These are phyloP conservation scores for Venturiaceae sp. DNA, from an alignment of 2,329 filamentous ascomycete genomes.

Conservation along the genomic window DNA sequence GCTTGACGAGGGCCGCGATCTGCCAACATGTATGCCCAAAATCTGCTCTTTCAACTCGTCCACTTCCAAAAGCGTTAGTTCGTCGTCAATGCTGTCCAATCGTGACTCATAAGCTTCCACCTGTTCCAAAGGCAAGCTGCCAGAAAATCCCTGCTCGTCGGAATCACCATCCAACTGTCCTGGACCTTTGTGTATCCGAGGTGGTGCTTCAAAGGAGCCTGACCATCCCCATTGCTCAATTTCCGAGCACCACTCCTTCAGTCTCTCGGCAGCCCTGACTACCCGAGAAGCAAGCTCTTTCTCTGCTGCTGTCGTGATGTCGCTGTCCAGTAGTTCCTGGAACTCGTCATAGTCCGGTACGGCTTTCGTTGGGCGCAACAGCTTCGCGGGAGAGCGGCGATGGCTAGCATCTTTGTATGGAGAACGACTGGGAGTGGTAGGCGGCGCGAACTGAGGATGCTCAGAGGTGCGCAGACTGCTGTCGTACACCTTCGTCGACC, in stretches of 20 bases:
- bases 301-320: constrained; percentile 53
- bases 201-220: constrained; percentile 30
- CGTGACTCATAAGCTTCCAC: constrained; percentile 62
- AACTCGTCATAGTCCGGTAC: constrained; percentile 20
- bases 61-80: constrained; percentile 60
- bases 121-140: constrained; percentile 56
- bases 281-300: constrained; percentile 62
- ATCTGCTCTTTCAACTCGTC: constrained; percentile 88
- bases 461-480: background rate
- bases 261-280: constrained; percentile 58
- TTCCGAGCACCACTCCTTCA: constrained; percentile 69
- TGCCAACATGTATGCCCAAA: constrained; percentile 58
- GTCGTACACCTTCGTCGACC: background rate
- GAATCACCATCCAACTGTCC: constrained; percentile 15
- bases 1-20: constrained; percentile 34
- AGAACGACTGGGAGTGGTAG: background rate
- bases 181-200: constrained; percentile 12
- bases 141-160: constrained; percentile 46
- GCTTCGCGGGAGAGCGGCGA: constrained; percentile 2
- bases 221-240: constrained; percentile 54
- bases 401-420: background rate
- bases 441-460: constrained; percentile 4
- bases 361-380: background rate
- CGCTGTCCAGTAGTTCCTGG: constrained; percentile 44
- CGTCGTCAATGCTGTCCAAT: constrained; percentile 61